Conservation (phyloP, 495 filamentous ascomycete species). For the Aspergillus sclerotiicarbonarius region DNA sequence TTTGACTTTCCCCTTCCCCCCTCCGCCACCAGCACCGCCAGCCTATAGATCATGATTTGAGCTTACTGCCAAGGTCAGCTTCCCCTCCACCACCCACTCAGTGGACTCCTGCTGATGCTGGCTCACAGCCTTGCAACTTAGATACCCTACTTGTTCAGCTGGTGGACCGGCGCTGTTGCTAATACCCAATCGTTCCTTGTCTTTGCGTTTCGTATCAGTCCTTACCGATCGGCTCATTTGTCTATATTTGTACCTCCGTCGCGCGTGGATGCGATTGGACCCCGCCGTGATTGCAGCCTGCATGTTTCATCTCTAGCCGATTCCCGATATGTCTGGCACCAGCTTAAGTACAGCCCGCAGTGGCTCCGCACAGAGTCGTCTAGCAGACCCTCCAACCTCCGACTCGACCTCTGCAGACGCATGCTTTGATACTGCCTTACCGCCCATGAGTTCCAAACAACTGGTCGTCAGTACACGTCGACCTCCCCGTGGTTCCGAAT, state of each 20-base stretch:
- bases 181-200: neutral
- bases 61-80: neutral
- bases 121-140: neutral
- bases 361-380: slow-evolving; percentile 2
- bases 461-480: slow-evolving; percentile 17
- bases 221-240: neutral
- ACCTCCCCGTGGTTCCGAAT: slow-evolving; percentile 8
- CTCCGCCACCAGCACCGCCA: neutral
- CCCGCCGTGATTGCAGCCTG: neutral
- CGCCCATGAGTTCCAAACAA: slow-evolving; percentile 26
- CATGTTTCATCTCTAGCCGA: neutral
- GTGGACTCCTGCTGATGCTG: neutral
- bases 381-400: neutral
- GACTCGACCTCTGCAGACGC: slow-evolving; percentile 2
- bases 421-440: slow-evolving; percentile 20
- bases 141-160: no score
- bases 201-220: slow-evolving; percentile 5
- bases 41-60: slow-evolving; percentile 3
- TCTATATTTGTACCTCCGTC: neutral
- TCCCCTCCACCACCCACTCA: neutral
- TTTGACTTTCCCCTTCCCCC: neutral
- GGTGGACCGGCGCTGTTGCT: no score
- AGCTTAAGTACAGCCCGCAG: neutral
- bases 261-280: neutral
- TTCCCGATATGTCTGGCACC: slow-evolving; percentile 2